A percentile compares a stretch with the other conserved stretches of the same genome.
Conservation (phyloP, 2,329 filamentous ascomycete species). For the Colletotrichum sp. region DNA sequence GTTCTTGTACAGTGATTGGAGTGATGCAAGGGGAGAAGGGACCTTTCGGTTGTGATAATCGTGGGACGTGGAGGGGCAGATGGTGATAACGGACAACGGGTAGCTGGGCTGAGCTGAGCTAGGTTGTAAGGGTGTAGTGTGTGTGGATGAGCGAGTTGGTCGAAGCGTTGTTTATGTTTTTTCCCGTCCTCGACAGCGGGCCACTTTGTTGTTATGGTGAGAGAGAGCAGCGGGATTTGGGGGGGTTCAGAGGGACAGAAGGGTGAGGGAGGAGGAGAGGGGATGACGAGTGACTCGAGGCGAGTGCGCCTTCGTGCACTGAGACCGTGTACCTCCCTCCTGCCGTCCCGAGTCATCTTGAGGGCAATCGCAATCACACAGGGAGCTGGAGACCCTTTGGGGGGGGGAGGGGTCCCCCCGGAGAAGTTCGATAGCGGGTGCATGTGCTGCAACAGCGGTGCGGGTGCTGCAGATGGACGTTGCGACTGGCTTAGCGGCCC, state of each 20-base stretch:
- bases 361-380: background rate
- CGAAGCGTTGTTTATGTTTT: constrained; percentile 39
- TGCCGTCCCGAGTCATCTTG: background rate
- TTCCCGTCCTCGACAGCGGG: constrained; percentile 17
- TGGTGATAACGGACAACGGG: constrained; percentile 7
- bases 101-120: constrained; percentile 13
- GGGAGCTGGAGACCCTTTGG: background rate
- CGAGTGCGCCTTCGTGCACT: background rate
- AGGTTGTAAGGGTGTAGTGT: constrained; percentile 11
- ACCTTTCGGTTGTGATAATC: background rate
- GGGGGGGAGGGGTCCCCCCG: background rate
- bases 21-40: background rate
- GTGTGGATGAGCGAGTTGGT: constrained; percentile 13
- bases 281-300: constrained; percentile 23
- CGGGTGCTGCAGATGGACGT: background rate
- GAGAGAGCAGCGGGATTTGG: background rate
- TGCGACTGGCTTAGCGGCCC: constrained; percentile 3
- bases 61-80: constrained; percentile 15
- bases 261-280: constrained; percentile 8
- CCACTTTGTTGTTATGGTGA: constrained; percentile 4
- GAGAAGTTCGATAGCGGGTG: background rate
- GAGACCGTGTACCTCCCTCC: background rate
- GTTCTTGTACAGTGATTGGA: background rate
- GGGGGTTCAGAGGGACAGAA: background rate
- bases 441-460: background rate